Conservation (phyloP, 2,329 filamentous ascomycete genomes). For the Pseudogymnoascus sp. region DNA sequence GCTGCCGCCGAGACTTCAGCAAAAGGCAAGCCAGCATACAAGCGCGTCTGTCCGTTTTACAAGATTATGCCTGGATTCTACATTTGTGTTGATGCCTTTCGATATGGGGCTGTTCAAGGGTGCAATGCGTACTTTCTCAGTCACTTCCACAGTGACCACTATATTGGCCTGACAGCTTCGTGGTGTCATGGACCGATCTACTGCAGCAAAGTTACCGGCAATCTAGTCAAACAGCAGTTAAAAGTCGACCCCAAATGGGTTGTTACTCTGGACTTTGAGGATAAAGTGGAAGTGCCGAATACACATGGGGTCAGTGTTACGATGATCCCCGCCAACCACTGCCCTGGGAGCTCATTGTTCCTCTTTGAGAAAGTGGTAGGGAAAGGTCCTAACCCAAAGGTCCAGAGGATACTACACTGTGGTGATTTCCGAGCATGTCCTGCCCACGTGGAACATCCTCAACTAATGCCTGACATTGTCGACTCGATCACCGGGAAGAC, state of each 20-base stretch:
- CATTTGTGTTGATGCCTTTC: conserved; percentile 92
- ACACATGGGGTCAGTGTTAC: conserved; percentile 80
- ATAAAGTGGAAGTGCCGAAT: conserved; percentile 65
- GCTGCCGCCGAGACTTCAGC: conserved; percentile 70
- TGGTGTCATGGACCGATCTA: conserved; percentile 96
- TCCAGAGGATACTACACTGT: conserved; percentile 83
- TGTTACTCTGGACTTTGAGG: conserved; percentile 76
- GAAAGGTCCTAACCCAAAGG: conserved; percentile 47
- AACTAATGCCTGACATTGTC: conserved; percentile 65
- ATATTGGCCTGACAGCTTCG: conserved; percentile 76
- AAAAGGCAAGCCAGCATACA: conserved; percentile 75
- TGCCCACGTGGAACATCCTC: conserved; percentile 71
- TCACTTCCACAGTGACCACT: conserved; percentile 97
- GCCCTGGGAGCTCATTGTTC: conserved; percentile 87
- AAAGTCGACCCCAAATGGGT: conserved; percentile 80
- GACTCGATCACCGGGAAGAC: conserved; percentile 63
- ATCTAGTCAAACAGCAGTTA: conserved; percentile 78
- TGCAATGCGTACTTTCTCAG: conserved; percentile 94
- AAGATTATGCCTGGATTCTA: conserved; percentile 92
- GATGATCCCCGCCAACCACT: conserved; percentile 96
- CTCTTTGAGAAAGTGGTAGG: conserved; percentile 74
- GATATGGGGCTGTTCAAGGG: conserved; percentile 86
- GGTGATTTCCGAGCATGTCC: conserved; percentile 91
- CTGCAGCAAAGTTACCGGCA: conserved; percentile 86
- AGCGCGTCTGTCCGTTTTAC: conserved; percentile 93